Conservation (phyloP, 2,329 filamentous ascomycete genomes). For the Colletotrichum camelliae region DNA sequence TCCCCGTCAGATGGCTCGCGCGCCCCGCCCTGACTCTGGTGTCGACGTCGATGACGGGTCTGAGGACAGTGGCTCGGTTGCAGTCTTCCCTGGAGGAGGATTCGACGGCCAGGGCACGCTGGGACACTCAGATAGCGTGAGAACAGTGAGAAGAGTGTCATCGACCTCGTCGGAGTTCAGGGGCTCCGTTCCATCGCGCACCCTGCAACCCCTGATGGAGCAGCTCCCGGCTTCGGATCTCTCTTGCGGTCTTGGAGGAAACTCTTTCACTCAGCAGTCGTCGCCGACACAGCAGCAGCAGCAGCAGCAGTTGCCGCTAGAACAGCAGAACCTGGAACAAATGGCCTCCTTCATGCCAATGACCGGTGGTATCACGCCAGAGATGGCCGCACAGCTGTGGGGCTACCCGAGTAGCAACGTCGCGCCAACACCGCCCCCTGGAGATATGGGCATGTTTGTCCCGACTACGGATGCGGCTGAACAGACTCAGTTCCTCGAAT, state of each 20-base stretch:
- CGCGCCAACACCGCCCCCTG: neutral
- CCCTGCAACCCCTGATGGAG: constrained; percentile 20
- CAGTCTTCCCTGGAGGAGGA: neutral
- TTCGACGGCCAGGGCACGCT: constrained; percentile 18
- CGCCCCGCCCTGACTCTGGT: constrained; percentile 41
- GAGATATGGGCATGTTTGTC: neutral
- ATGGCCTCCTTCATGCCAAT: neutral
- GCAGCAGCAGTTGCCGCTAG: neutral
- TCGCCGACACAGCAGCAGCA: neutral
- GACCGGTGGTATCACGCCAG: neutral
- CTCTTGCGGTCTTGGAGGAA: neutral
- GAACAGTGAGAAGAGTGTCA: constrained; percentile 28
- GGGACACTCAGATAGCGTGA: constrained; percentile 34
- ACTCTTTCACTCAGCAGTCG: neutral
- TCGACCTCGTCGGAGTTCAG: constrained; percentile 17
- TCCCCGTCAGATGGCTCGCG: constrained; percentile 26
- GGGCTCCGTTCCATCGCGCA: neutral
- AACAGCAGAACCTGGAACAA: neutral
- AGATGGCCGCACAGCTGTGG: constrained; percentile 14
- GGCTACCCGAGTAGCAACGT: neutral
- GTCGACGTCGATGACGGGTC: constrained; percentile 44
- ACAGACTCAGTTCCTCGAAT: neutral
- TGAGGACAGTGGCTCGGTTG: constrained; percentile 30
- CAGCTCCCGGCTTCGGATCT: neutral
- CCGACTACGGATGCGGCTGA: neutral